Percentiles rank a stretch among this genome's conserved stretches.
These are phyloP conservation scores for Plectranthus barbatus DNA, from an alignment of 257 asterid species.

Conservation along the genomic window DNA sequence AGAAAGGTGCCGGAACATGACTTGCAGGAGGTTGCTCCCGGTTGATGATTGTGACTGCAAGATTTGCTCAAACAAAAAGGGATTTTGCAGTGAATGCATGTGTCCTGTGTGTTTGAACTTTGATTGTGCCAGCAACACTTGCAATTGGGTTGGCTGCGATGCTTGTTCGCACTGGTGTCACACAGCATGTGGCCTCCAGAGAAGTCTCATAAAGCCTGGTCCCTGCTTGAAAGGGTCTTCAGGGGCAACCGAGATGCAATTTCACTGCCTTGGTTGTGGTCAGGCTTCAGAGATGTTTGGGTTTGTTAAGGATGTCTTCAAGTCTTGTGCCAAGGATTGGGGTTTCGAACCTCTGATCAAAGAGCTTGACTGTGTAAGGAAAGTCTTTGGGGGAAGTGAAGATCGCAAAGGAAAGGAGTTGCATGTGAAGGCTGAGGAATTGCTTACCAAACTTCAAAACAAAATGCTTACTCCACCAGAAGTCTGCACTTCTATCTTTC, in stretches of 20 bases:
- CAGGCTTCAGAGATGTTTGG: slow-evolving; percentile 93
- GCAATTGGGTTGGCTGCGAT: slow-evolving; percentile 99
- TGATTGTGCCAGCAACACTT: slow-evolving; percentile 73
- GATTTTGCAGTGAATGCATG: slow-evolving; percentile 95
- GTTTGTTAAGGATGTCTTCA: slow-evolving; percentile 71
- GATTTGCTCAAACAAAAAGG: slow-evolving; percentile 68
- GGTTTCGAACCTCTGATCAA: slow-evolving; percentile 45
- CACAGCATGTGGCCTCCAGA: slow-evolving; percentile 67
- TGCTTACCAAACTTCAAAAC: slow-evolving; percentile 49
- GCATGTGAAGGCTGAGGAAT: slow-evolving; percentile 57
- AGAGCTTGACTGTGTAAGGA: slow-evolving; percentile 78
- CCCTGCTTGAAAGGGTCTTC: slow-evolving; percentile 54
- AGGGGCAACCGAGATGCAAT: slow-evolving; percentile 73
- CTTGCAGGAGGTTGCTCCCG: slow-evolving; percentile 63
- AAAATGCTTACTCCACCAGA: slow-evolving; percentile 61
- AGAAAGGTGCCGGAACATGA: slow-evolving; percentile 72
- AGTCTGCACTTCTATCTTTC: slow-evolving; percentile 53
- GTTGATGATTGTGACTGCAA: slow-evolving; percentile 85
- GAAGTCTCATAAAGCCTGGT: slow-evolving; percentile 67
- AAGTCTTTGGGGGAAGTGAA: slow-evolving; percentile 60
- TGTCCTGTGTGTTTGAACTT: slow-evolving; percentile 82
- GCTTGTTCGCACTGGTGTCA: slow-evolving; percentile 91
- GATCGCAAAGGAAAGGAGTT: slow-evolving; percentile 76
- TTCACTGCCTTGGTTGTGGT: slow-evolving; percentile 79
- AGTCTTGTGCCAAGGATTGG: slow-evolving; percentile 74